A percentile compares a stretch with the other conserved stretches of the same genome.
These are phyloP conservation scores for Fulvia fulva DNA, from an alignment of 2,329 filamentous ascomycete species.

Conservation along the genomic window DNA sequence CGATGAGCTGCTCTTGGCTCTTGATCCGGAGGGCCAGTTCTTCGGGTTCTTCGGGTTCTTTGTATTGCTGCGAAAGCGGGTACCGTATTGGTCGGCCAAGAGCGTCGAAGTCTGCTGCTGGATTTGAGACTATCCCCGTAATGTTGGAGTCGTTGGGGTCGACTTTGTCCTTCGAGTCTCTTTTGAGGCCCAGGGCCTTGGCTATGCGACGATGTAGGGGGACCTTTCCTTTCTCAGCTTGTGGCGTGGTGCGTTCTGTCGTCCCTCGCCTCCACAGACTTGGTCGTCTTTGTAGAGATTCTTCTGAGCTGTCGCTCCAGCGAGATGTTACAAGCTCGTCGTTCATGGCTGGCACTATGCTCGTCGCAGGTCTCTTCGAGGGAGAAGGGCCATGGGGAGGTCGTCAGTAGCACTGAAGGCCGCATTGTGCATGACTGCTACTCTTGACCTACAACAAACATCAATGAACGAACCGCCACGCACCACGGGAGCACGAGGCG, in stretches of 20 bases:
- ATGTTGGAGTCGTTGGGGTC: background rate
- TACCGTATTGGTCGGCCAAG: background rate
- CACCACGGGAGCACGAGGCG: background rate
- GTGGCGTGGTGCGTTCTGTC: background rate
- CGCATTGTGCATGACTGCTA: background rate
- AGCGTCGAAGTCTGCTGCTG: background rate
- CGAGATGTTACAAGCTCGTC: background rate
- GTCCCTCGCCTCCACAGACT: background rate
- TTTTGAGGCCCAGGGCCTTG: background rate
- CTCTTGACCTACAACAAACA: background rate
- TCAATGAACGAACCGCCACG: background rate
- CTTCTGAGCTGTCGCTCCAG: background rate
- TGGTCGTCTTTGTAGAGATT: background rate
- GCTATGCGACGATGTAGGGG: background rate
- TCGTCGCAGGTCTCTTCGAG: background rate
- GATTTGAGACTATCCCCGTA: background rate
- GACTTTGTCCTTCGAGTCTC: background rate
- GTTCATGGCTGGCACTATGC: background rate
- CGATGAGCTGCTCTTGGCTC: background rate
- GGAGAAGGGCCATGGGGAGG: background rate
- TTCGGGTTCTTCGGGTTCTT: background rate
- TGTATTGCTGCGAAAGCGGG: conserved; percentile 1
- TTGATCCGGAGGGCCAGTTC: background rate
- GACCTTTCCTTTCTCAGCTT: background rate
- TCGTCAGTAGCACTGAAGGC: background rate